phyloP scores from a whole-genome alignment of 768 basidiomycete genomes.

The Pulveroboletus sp. region DNA sequence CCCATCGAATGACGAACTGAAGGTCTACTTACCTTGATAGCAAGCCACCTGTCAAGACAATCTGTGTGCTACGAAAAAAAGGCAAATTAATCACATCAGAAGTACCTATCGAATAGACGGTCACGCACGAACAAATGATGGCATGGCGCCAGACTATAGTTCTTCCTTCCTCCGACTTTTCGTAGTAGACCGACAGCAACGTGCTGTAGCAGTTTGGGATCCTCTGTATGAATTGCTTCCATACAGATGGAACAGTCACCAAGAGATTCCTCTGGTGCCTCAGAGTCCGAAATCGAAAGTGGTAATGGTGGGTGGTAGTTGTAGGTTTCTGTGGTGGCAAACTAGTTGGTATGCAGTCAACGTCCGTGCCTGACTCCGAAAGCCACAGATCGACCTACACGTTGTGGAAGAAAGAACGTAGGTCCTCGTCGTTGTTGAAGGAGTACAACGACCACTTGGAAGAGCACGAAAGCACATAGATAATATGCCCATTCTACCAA shows the following conservation, averaged over 20 bases:
- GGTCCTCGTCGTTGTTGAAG: conserved; percentile 77
- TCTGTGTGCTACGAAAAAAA: conserved; percentile 61
- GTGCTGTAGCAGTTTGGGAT: conserved; percentile 33
- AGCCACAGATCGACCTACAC: conserved; percentile 38
- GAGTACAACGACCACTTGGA: conserved; percentile 58
- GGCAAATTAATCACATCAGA: background rate
- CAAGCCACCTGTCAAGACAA: conserved; percentile 82
- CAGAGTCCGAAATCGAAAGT: conserved; percentile 50
- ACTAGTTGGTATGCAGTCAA: conserved; percentile 36
- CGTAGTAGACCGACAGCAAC: conserved; percentile 36
- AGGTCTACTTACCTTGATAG: conserved; percentile 52
- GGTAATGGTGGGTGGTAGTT: conserved; percentile 85
- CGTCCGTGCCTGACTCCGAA: background rate
- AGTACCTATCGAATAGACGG: background rate
- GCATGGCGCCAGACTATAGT: conserved; percentile 85
- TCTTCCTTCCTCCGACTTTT: conserved; percentile 43
- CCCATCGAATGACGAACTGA: background rate
- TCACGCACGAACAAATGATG: conserved; percentile 77
- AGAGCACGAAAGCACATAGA: conserved; percentile 53
- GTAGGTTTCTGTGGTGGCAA: conserved; percentile 55
- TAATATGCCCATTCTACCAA: conserved; percentile 58
- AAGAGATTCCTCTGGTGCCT: conserved; percentile 68
- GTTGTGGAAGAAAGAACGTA: conserved; percentile 74
- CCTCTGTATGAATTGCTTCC: conserved; percentile 69
- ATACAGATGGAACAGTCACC: conserved; percentile 94